Conservation (phyloP, 257 asterid genomes). For the Solanum dulcamara region DNA sequence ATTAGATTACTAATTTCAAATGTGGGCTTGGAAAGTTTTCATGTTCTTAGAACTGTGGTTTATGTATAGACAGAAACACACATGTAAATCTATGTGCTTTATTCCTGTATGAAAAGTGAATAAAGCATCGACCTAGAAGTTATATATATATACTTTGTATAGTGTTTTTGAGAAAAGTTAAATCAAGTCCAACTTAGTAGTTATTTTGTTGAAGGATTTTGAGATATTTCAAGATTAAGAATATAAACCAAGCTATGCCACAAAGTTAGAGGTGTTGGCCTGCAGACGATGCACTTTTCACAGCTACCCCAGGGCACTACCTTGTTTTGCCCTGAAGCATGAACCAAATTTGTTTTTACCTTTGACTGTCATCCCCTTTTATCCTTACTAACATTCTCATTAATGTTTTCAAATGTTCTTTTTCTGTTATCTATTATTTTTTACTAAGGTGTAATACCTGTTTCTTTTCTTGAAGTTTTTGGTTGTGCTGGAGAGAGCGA, state of each 20-base stretch:
- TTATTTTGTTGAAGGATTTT: not conserved
- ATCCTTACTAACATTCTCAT: not conserved
- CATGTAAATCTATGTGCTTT: not conserved
- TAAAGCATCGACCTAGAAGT: not conserved
- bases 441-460: conserved; percentile 11
- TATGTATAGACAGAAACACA: not conserved
- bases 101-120: not conserved
- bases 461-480: conserved; percentile 36
- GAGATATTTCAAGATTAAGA: not conserved
- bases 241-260: not conserved
- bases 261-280: not conserved
- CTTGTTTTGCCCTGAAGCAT: not conserved
- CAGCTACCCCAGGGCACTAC: not conserved
- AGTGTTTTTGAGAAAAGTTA: not conserved
- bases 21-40: not conserved
- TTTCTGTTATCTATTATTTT: not conserved
- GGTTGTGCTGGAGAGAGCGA: conserved; percentile 83
- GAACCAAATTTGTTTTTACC: not conserved
- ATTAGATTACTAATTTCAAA: no score
- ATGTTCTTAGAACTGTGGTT: not conserved
- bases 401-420: not conserved
- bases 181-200: not conserved
- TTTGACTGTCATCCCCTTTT: not conserved
- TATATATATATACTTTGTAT: not conserved
- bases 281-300: not conserved